Evolutionary conservation across 257 asterid species (phyloP).

Genomic region (Lavandula angustifolia): DNA sequence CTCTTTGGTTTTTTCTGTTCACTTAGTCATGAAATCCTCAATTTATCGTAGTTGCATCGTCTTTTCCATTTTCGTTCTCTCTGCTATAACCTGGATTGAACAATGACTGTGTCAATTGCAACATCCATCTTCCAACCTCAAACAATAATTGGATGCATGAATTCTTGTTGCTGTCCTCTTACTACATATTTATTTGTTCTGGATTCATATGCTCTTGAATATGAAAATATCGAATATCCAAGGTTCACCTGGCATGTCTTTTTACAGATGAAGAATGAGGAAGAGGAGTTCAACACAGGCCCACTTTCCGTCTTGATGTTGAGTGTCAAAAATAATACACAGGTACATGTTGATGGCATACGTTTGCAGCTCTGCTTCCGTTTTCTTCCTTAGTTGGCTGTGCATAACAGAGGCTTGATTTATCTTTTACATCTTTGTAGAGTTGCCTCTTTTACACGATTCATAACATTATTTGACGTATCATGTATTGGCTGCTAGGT

Average conservation of each 20-base stretch:
- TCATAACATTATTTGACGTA: background rate
- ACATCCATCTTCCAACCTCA: background rate
- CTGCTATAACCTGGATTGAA: background rate
- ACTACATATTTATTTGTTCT: background rate
- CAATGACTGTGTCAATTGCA: conserved; percentile 4
- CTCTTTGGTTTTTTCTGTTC: background rate
- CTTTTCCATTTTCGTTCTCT: background rate
- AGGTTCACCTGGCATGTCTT: conserved; percentile 5
- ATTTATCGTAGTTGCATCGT: background rate
- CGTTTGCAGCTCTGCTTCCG: background rate
- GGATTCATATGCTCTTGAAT: background rate
- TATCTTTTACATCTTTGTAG: background rate
- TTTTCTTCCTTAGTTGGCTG: background rate
- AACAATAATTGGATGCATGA: background rate
- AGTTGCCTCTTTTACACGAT: background rate
- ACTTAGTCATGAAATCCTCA: background rate
- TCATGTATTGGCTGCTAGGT: conserved; percentile 44
- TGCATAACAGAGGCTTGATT: background rate
- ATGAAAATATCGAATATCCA: background rate
- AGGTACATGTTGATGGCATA: conserved; percentile 31
- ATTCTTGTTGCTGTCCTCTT: background rate
- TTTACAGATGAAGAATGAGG: conserved; percentile 66
- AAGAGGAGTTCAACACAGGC: conserved; percentile 94
- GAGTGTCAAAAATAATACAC: conserved; percentile 76
- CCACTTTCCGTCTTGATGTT: conserved; percentile 80